These are phyloP conservation scores for Lactarius indigo DNA, from an alignment of 768 basidiomycete species.

Conservation along the genomic window DNA sequence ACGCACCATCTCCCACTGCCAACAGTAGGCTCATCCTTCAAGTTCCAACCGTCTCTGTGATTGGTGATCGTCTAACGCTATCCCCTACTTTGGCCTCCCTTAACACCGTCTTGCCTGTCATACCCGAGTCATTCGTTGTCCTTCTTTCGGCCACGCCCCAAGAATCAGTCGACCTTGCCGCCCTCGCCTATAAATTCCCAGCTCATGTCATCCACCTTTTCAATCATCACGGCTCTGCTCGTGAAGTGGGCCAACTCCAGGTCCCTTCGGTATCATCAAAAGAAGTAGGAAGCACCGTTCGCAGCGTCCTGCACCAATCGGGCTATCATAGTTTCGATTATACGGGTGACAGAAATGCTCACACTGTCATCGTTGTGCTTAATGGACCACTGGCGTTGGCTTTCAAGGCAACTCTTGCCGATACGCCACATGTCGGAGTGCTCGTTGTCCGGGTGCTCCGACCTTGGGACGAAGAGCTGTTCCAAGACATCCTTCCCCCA, in stretches of 20 bases:
- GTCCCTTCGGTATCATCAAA: slow-evolving; percentile 37
- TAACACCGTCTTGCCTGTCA: slow-evolving; percentile 51
- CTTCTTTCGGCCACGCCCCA: slow-evolving; percentile 82
- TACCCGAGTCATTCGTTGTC: slow-evolving; percentile 66
- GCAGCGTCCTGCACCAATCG: slow-evolving; percentile 48
- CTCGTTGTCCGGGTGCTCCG: slow-evolving; percentile 76
- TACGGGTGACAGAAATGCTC: slow-evolving; percentile 58
- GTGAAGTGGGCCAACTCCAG: slow-evolving; percentile 66
- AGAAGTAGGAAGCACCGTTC: slow-evolving; percentile 35
- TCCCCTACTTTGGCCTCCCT: slow-evolving; percentile 75
- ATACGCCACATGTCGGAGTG: slow-evolving; percentile 52
- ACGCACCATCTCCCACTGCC: slow-evolving; percentile 60
- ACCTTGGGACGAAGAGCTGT: slow-evolving; percentile 72
- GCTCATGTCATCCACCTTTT: slow-evolving; percentile 86
- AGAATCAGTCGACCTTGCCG: slow-evolving; percentile 74
- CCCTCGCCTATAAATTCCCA: slow-evolving; percentile 68
- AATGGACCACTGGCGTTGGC: slow-evolving; percentile 75
- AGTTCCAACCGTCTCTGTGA: slow-evolving; percentile 68
- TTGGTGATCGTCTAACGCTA: slow-evolving; percentile 63
- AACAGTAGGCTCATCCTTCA: slow-evolving; percentile 76
- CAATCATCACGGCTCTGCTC: slow-evolving; percentile 76
- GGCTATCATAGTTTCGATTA: slow-evolving; percentile 82
- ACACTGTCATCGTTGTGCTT: slow-evolving; percentile 62
- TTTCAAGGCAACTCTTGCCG: slow-evolving; percentile 49
- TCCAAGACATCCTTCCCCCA: slow-evolving; percentile 56